Evolutionary conservation across 495 filamentous ascomycete species (phyloP), one percentile per base, ranked within the genome.

Genomic region (Podospora sp.): DNA sequence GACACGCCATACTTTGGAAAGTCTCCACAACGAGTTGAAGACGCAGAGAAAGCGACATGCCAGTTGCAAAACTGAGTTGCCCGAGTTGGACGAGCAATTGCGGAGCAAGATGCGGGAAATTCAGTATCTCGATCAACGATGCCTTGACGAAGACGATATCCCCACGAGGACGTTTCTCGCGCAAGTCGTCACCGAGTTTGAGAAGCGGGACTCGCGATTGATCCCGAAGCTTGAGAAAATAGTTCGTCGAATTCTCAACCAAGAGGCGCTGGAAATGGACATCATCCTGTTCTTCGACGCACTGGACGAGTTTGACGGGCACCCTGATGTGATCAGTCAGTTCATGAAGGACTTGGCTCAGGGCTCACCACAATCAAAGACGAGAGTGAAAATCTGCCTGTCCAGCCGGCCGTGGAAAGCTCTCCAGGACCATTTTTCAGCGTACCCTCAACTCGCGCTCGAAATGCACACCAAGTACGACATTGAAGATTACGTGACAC

Each of bases 221-320:
- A n/a, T 53, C 50, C 18, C n/a, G n/a, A n/a, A 53, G 21, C 50
- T 53, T 6, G 50, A 53, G 50, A 53, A 18, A 18, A 22, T 27
- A 6, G 16, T 58, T 24, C 24, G 12, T 16, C 16, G 14, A 16
- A 18, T 58, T 2, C 18, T 58, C 3, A 24, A 18, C 20, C 55
- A 58, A 22, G 25, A 58, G 25, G 7, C 20, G 55, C 12, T 27
- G 7, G 21, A 58, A 6, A 18, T 58, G 25, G 21, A 58, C 20
- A 3, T 58, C 5, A 25, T 16, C 52, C 66, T 72, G 21, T 72
- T 76, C 52, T 65, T 75, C 20, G 73, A 75, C 49, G 73, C 71
- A 21, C 62, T 20, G 50, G n/a, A n/a, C n/a, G n/a, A n/a, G n/a
- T n/a, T n/a, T n/a, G n/a, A n/a, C n/a, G n/a, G n/a, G n/a, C n/a